Percentiles rank a stretch among this genome's conserved stretches.
Evolutionary conservation across 2,329 filamentous ascomycete genomes (phyloP).

Genomic region (Sphaerulina populicola): DNA sequence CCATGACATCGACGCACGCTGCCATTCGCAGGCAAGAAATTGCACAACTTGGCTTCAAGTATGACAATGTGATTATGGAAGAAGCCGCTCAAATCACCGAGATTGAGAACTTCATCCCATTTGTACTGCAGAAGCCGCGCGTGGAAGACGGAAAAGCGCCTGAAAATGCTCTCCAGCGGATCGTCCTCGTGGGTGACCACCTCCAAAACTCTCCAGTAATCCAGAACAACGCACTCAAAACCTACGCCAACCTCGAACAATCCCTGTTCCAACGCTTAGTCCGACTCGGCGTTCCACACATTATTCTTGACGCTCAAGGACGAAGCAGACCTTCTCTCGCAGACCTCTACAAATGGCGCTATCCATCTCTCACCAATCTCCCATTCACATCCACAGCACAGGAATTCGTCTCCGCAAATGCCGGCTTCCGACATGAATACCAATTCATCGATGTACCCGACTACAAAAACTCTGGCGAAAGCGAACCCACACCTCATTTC

Average conservation of each 20-base stretch:
- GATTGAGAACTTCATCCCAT: slow-evolving; percentile 90
- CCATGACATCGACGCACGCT: slow-evolving; percentile 97
- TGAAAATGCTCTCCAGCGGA: slow-evolving; percentile 68
- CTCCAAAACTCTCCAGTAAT: slow-evolving; percentile 94
- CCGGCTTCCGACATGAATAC: slow-evolving; percentile 87
- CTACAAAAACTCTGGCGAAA: slow-evolving; percentile 83
- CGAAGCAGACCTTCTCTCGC: slow-evolving; percentile 81
- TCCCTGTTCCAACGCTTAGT: slow-evolving; percentile 88
- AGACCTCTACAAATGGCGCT: slow-evolving; percentile 87
- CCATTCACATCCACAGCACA: slow-evolving; percentile 59
- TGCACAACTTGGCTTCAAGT: slow-evolving; percentile 83
- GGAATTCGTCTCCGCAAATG: slow-evolving; percentile 75
- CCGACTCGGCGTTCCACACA: slow-evolving; percentile 81
- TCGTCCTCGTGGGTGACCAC: slow-evolving; percentile 91
- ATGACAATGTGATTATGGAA: slow-evolving; percentile 97
- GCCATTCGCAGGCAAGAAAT: slow-evolving; percentile 92
- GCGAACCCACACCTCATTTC: slow-evolving; percentile 85
- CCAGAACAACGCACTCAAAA: slow-evolving; percentile 85
- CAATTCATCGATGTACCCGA: slow-evolving; percentile 94
- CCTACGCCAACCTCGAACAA: slow-evolving; percentile 93
- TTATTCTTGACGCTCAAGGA: slow-evolving; percentile 87
- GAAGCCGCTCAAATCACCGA: slow-evolving; percentile 97
- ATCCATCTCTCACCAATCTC: slow-evolving; percentile 69
- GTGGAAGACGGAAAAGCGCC: slow-evolving; percentile 35
- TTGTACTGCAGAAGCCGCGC: slow-evolving; percentile 68